Evolutionary conservation across 2,329 filamentous ascomycete genomes (phyloP), one percentile per base, ranked within the genome.

Genomic region (Aspergillus sp.): DNA sequence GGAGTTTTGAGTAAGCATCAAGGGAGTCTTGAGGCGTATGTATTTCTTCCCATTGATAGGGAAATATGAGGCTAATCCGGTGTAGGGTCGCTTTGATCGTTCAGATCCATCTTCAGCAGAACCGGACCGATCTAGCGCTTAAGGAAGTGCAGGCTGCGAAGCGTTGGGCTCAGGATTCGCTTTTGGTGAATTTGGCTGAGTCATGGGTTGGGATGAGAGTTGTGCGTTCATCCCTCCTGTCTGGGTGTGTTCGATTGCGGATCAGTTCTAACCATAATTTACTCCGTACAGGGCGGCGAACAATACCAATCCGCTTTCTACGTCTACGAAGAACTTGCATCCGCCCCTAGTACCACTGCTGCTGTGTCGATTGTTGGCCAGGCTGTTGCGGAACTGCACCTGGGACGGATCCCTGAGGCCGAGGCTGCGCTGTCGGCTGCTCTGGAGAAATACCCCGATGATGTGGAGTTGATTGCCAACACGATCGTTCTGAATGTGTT

Each of bases 241-340:
- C 4, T 22, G 13, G 12, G 13, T 3, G 0, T 9, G 10, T 27
- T 25, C 3, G 7, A 12, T 9, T 41, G 7, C 23, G 35, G 7
- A 5, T 38, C 5, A 10, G 3, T n/a, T n/a, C 22, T n/a, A 25
- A 6, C 6, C 22, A 27, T n/a, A 13, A 27, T 17, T n/a, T 51
- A n/a, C 4, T 53, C 33, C 7, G 9, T 33, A 7, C 30, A 95
- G 86, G 91, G 91, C 63, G 90, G 90, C 57, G 90, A 95, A 59
- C 93, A 89, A 68, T 97, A 97, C 71, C 93, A 97, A 64, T 88
- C 93, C 64, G 85, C 91, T 15, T 97, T 95, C 72, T 97, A 98
- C 76, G 91, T 97, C 52, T 97, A 89, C 63, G 91, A 97, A 71
- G 93, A 98, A 70, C 81, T 97, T 43, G 91, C 93, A 4, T 88